phyloP scores from a whole-genome alignment of 257 asterid genomes.

The Nicotiana sylvestris region DNA sequence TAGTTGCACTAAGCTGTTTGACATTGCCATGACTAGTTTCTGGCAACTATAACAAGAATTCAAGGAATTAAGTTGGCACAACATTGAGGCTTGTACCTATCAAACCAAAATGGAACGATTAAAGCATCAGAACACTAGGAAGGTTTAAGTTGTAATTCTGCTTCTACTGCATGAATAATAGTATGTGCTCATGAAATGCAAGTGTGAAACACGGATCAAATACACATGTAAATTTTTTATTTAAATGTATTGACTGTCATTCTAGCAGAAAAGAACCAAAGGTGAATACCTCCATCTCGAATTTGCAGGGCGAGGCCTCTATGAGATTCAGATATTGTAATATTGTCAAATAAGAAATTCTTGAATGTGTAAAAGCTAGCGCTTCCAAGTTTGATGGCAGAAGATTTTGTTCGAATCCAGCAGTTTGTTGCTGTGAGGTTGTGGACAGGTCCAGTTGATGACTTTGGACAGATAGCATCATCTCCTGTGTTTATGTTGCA shows the following conservation, averaged over 20 bases:
- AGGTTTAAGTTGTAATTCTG: not conserved
- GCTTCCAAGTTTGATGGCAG: slow-evolving; percentile 91
- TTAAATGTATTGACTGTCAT: not conserved
- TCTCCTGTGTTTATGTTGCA: slow-evolving; percentile 87
- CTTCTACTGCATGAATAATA: not conserved
- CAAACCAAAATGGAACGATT: not conserved
- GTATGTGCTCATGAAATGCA: not conserved
- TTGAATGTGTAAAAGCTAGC: slow-evolving; percentile 67
- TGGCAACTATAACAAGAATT: slow-evolving; percentile 1
- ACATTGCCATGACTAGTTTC: not conserved
- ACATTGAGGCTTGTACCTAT: not conserved
- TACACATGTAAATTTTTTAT: not conserved
- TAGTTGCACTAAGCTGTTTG: slow-evolving; percentile 3
- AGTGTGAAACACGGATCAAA: not conserved
- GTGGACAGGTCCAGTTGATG: slow-evolving; percentile 54
- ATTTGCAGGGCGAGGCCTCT: slow-evolving; percentile 85
- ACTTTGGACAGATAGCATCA: slow-evolving; percentile 94
- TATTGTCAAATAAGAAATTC: slow-evolving; percentile 61
- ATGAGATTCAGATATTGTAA: slow-evolving; percentile 75
- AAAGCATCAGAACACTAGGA: not conserved
- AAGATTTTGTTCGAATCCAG: slow-evolving; percentile 87
- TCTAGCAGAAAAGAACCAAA: not conserved
- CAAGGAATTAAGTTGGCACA: not conserved
- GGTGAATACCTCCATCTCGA: slow-evolving; percentile 79
- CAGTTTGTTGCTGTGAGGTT: slow-evolving; percentile 72